These are phyloP conservation scores for Pseudohalonectria lignicola DNA, from an alignment of 2,329 filamentous ascomycete species.

Conservation along the genomic window DNA sequence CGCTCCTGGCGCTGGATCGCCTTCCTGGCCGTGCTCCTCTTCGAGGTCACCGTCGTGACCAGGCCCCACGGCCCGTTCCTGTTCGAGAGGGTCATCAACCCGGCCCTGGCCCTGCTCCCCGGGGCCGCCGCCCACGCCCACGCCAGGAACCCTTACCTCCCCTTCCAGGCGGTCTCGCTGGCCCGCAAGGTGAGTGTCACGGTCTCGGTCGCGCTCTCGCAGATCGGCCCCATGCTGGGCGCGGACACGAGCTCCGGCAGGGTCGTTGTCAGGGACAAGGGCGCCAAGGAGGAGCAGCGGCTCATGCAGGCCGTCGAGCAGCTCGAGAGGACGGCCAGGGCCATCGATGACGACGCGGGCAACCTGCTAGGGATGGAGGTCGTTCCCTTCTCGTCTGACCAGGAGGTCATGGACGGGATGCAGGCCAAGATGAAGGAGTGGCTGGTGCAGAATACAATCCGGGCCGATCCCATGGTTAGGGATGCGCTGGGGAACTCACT, in stretches of 20 bases:
- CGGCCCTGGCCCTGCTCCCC: slow-evolving; percentile 19
- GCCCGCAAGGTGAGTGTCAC: slow-evolving; percentile 68
- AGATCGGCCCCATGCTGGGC: slow-evolving; percentile 60
- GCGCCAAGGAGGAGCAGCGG: slow-evolving; percentile 33
- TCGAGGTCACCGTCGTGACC: slow-evolving; percentile 46
- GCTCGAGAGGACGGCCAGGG: slow-evolving; percentile 47
- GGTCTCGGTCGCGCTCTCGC: slow-evolving; percentile 71
- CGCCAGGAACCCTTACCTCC: slow-evolving; percentile 66
- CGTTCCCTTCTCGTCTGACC: slow-evolving; percentile 69
- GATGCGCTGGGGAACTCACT: slow-evolving; percentile 64
- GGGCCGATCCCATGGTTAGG: slow-evolving; percentile 68
- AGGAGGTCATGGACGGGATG: slow-evolving; percentile 50
- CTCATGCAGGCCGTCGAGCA: slow-evolving; percentile 52
- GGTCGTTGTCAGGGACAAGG: slow-evolving; percentile 17
- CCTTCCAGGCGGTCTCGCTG: slow-evolving; percentile 73
- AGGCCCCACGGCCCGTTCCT: slow-evolving; percentile 37
- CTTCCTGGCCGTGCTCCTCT: slow-evolving; percentile 38
- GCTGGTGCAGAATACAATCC: slow-evolving; percentile 77
- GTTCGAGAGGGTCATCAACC: slow-evolving; percentile 20
- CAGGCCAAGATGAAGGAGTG: slow-evolving; percentile 71
- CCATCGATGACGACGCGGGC: slow-evolving; percentile 57
- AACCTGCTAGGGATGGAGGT: slow-evolving; percentile 68
- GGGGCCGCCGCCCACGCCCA: neutral
- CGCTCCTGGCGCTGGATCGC: slow-evolving; percentile 56
- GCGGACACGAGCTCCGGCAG: slow-evolving; percentile 19